These are phyloP conservation scores for Pelargonium myrrhifolium DNA, from an alignment of 441 rosid genomes.

Conservation along the genomic window DNA sequence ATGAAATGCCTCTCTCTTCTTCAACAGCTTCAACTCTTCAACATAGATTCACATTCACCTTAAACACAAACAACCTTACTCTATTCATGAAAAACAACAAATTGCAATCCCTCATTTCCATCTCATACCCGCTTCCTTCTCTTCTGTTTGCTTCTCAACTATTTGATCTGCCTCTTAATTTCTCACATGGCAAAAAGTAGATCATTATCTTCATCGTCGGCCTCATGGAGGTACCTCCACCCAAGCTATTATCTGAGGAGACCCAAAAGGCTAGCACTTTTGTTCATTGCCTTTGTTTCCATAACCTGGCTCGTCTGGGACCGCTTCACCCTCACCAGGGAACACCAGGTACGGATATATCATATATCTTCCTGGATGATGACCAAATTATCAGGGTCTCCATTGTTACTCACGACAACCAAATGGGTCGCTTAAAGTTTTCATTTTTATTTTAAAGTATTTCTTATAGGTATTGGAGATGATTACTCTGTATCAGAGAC, in stretches of 20 bases:
- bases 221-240: conserved; percentile 3
- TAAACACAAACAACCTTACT: too few species aligned
- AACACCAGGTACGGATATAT: conserved; percentile 6
- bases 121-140: too few species aligned
- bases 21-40: too few species aligned
- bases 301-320: background rate
- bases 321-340: background rate
- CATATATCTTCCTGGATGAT: too few species aligned
- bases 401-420: background rate
- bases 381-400: background rate
- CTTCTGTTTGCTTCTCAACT: background rate
- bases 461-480: too few species aligned
- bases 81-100: too few species aligned
- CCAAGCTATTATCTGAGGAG: background rate
- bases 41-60: too few species aligned
- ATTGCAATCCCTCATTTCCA: too few species aligned
- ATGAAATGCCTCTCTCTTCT: too few species aligned
- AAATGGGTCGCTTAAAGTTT: background rate
- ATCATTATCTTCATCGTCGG: background rate
- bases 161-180: background rate
- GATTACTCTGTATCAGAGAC: too few species aligned
- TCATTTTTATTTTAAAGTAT: background rate
- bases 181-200: background rate
- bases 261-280: background rate
- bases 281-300: conserved; percentile 1